Percentiles rank a stretch among this genome's conserved stretches.
Conservation (phyloP, 2,329 filamentous ascomycete genomes). For the Xylariaceae sp. region DNA sequence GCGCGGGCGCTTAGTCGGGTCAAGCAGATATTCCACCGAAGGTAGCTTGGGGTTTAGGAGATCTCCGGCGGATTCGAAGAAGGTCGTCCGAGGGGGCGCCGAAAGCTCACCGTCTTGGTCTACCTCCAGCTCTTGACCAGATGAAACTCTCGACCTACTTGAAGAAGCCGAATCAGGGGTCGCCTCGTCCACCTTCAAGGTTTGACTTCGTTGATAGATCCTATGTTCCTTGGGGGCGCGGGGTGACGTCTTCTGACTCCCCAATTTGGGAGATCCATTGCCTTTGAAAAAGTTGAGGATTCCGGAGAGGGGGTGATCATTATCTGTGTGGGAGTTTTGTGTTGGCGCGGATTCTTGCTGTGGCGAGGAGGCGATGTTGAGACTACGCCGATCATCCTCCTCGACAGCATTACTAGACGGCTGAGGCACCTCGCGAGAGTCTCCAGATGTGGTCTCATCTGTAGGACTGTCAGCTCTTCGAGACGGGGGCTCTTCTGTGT, state of each 20-base stretch:
- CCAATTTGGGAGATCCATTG: constrained; percentile 13
- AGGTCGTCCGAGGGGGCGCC: constrained; percentile 80
- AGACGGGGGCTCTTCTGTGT: constrained; percentile 22
- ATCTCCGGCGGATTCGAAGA: constrained; percentile 93
- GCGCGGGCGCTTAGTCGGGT: constrained; percentile 71
- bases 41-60: constrained; percentile 85
- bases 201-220: constrained; percentile 74
- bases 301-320: constrained; percentile 47
- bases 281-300: constrained; percentile 69
- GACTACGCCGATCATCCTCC: constrained; percentile 57
- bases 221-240: constrained; percentile 55
- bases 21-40: constrained; percentile 69
- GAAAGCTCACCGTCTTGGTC: constrained; percentile 39
- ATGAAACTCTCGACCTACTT: constrained; percentile 36
- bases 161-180: constrained; percentile 24
- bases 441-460: constrained; percentile 21
- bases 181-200: constrained; percentile 43
- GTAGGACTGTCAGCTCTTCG: constrained; percentile 25
- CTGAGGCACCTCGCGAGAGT: constrained; percentile 58
- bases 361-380: constrained; percentile 38
- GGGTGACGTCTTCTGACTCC: constrained; percentile 27
- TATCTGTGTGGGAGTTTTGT: constrained; percentile 28
- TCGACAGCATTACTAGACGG: constrained; percentile 57
- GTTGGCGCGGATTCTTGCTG: constrained; percentile 20
- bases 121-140: constrained; percentile 41